Base-by-base conservation (phyloP, 495 filamentous ascomycete genomes). In the Talaromyces borbonicus region DNA sequence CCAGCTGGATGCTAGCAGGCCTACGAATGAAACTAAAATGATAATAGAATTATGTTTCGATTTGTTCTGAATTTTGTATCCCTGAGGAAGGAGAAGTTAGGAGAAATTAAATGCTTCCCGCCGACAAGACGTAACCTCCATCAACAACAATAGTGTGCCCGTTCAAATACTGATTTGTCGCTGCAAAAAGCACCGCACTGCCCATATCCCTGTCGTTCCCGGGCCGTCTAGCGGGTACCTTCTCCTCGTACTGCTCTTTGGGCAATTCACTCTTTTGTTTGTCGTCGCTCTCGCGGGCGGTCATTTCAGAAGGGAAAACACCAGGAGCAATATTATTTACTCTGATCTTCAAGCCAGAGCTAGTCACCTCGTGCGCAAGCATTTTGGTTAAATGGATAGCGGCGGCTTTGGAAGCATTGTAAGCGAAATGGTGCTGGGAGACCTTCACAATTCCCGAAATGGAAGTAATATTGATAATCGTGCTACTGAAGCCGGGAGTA, bases 201-300 rank as follows among this genome's bases (percentile, higher is more conserved):
- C 78, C 83, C 83, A 88, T 89, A 55, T 88, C 85, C 26, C 78
- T 66, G 56, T 88, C 85, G 27, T 76, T 77, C 0, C 84, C 84
- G 0, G 82, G 80, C 7, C 85, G 58, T 1, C 59, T 52, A 0
- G 75, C 73, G 0, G 83, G 81, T 3, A 85, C 66, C 55, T 75
- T 75, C 16, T 62, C 57, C 51, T 69, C 61, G 46, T 75, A 83
- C 60, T 83, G 79, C 48, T 82, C 75, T 44, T 70, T 69, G 0
- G 73, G 66, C 4, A 89, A 54, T 3, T 65, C 56, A 52, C 74
- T 84, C 77, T 87, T 87, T 57, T 87, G 66, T 47, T 71, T 66
- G 44, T 74, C 68, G 41, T 68, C 64, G 49, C 67, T 76, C 36
- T 68, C 50, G n/a, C 59, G 53, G 0, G 75, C 58, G 5, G 77